Evolutionary conservation across 169 alveolate genomes (phyloP), one percentile per base, ranked within the genome.

Genomic region (Plasmodium gaboni): DNA sequence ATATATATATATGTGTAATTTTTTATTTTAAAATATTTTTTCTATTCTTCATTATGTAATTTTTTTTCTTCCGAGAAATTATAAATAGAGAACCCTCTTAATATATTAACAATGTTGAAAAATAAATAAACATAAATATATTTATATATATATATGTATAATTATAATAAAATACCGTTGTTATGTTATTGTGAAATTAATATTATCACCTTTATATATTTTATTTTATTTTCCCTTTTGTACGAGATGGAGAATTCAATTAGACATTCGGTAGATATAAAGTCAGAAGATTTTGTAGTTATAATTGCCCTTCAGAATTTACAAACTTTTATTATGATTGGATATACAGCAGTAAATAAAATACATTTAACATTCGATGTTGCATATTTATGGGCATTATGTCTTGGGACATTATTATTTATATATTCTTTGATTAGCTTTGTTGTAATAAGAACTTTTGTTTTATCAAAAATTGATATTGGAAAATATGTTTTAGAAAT

Each of bases 211-310:
- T 9, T 6, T 38, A 38, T 38, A 38, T 38, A 6, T 38, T 6
- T 38, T 38, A 38, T 38, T 38, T 38, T 38, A 38, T 38, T 38
- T 38, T 38, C n/a, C 7, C 9, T 0, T 38, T 38, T 38, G 8
- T 38, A 38, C 46, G 42, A 53, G 51, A 83, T 83, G 91, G 80
- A 67, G 53, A 83, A 68, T 67, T 17, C 80, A 26, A 44, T 38
- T 63, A 69, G 90, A 28, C 95, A 92, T 57, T 87, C 94, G 2
- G 44, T 83, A 26, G 87, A 88, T 46, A 76, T 92, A 65, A 74
- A 83, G 28, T 83, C 92, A 53, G 95, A 92, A 71, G 95, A 92
- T 38, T 92, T 92, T 59, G 95, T 87, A 48, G 95, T 88, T 51
- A 55, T 83, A 26, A 78, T 92, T 38, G 89, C 93, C 17, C 87